A percentile compares a stretch with the other conserved stretches of the same genome.
These are phyloP conservation scores for Lecanicillium sp. DNA, from an alignment of 2,329 filamentous ascomycete species.

Conservation along the genomic window DNA sequence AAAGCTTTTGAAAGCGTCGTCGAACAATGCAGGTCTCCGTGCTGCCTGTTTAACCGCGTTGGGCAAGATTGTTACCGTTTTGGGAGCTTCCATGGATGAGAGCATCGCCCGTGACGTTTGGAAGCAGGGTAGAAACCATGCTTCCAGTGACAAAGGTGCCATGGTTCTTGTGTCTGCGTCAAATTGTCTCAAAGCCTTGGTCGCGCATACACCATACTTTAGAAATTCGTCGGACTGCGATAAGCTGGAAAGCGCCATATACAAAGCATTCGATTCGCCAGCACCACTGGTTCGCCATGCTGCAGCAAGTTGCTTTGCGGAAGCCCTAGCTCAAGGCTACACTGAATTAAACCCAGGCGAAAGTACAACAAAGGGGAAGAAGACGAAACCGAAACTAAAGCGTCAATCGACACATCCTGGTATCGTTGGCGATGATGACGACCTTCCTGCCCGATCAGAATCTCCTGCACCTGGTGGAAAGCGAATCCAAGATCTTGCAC, in stretches of 20 bases:
- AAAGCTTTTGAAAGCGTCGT: constrained; percentile 71
- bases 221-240: constrained; percentile 87
- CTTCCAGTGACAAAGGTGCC: constrained; percentile 70
- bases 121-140: constrained; percentile 78
- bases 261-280: constrained; percentile 78
- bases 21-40: constrained; percentile 72
- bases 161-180: constrained; percentile 74
- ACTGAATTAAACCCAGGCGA: constrained; percentile 37
- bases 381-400: constrained; percentile 54
- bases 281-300: constrained; percentile 72
- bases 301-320: constrained; percentile 75
- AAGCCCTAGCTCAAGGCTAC: constrained; percentile 74
- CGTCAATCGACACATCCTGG: constrained; percentile 51
- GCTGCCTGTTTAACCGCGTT: constrained; percentile 69
- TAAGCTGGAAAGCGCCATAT: constrained; percentile 69
- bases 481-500: constrained; percentile 62
- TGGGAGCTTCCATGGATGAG: constrained; percentile 75
- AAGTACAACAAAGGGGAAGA: constrained; percentile 55
- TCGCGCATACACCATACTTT: constrained; percentile 70
- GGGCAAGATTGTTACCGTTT: constrained; percentile 66
- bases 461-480: constrained; percentile 63
- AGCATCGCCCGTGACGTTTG: constrained; percentile 78
- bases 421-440: constrained; percentile 65
- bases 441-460: constrained; percentile 55
- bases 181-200: constrained; percentile 66